Evolutionary conservation across 192 early-diverging fungal species (phyloP).

Genomic region (Mortierella alpina): DNA sequence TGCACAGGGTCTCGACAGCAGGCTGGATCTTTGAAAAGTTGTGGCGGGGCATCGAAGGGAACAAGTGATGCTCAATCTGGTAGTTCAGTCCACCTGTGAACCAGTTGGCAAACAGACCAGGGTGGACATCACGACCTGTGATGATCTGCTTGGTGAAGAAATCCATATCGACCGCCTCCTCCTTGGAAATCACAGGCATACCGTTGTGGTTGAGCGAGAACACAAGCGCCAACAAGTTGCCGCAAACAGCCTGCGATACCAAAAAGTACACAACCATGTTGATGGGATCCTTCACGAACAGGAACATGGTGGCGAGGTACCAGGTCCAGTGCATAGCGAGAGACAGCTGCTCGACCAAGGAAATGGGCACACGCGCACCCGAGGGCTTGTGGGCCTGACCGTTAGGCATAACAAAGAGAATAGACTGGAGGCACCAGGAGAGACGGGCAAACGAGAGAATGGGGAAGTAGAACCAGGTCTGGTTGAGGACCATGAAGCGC

Average conservation of each 20-base stretch:
- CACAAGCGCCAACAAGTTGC: conserved; percentile 77
- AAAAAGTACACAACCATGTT: conserved; percentile 67
- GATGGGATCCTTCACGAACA: conserved; percentile 54
- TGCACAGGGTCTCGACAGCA: conserved; percentile 73
- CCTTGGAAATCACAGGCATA: conserved; percentile 80
- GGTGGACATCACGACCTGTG: conserved; percentile 82
- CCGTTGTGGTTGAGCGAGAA: conserved; percentile 89
- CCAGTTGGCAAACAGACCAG: conserved; percentile 76
- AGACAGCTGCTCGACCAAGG: conserved; percentile 61
- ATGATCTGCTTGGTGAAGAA: conserved; percentile 81
- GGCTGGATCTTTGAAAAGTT: conserved; percentile 71
- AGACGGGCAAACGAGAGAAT: conserved; percentile 78
- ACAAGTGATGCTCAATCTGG: conserved; percentile 91
- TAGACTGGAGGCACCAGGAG: conserved; percentile 79
- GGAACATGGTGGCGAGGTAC: conserved; percentile 69
- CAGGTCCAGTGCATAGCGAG: conserved; percentile 76
- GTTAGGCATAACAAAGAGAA: conserved; percentile 63
- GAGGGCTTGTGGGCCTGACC: conserved; percentile 60
- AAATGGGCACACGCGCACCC: conserved; percentile 52
- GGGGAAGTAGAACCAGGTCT: conserved; percentile 76
- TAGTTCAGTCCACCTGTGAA: conserved; percentile 86
- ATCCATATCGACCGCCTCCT: conserved; percentile 73
- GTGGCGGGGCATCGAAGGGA: conserved; percentile 85
- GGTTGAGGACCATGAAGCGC: conserved; percentile 74
- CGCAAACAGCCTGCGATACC: conserved; percentile 72